Base-by-base conservation (phyloP, 441 rosid species). In the Hura crepitans region DNA sequence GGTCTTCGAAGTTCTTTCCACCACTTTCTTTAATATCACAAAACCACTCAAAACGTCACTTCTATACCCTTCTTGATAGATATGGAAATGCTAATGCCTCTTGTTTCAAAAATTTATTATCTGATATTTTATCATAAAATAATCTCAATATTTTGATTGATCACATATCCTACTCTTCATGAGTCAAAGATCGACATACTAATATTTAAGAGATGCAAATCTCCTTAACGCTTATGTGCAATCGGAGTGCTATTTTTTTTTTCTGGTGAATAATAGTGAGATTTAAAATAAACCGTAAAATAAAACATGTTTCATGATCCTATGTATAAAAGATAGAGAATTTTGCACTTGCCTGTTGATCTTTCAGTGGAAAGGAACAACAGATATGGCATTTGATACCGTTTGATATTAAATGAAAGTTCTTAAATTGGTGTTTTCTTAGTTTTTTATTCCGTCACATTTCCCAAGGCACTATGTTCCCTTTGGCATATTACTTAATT, bases 401-500 rank as follows among this genome's bases (percentile, higher is more conserved):
- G 3, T 37, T 28, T 61, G 31, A 39, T 39, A 20, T 35, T 61
- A 8, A 35, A 35, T 20, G 15, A 22, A 37, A 18, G 47, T 61
- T 37, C 49, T 11, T 18, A 60, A 60, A 4, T 20, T 61, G 20
- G n/a, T 10, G 2, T 60, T 10, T 61, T 22, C 30, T 33, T 18
- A 54, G 33, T 54, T 17, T 54, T 25, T 54, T 5, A 25, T 6
- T 23, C 14, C 13, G 14, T 0, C 22, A n/a, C 22, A 7, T 79
- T 66, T 25, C 62, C 37, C 18, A 45, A 54, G 49, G 35, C n/a
- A 20, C 37, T 50, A 35, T 69, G 66, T 66, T 65, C 66, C 72
- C 13, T 75, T 54, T 72, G 42, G 58, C 53, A 42, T 63, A 37
- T 33, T 66, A 56, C 66, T 70, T 64, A 69, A 62, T 37, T 69